These are phyloP conservation scores for Sugiyamaella valdiviana DNA, from an alignment of 805 yeast genomes.

Conservation along the genomic window DNA sequence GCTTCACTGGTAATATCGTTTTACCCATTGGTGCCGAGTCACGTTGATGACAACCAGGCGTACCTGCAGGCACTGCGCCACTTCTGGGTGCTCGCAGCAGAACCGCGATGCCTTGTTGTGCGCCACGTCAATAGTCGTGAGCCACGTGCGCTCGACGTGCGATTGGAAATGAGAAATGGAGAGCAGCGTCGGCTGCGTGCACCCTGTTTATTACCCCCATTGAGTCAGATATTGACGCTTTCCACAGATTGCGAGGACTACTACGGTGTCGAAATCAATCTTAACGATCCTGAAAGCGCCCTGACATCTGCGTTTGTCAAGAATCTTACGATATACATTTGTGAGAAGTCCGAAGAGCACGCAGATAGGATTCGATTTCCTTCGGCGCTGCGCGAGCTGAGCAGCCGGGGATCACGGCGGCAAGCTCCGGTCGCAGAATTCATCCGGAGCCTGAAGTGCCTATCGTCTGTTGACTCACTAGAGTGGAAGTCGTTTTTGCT, in stretches of 20 bases:
- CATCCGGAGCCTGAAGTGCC: slow-evolving; percentile 4
- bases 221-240: slow-evolving; percentile 44
- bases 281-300: slow-evolving; percentile 19
- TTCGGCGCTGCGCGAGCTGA: neutral
- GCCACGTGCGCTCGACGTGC: slow-evolving; percentile 46
- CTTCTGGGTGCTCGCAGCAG: slow-evolving; percentile 83
- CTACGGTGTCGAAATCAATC: slow-evolving; percentile 47
- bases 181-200: slow-evolving; percentile 34
- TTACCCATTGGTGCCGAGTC: slow-evolving; percentile 63
- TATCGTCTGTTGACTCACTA: slow-evolving; percentile 6
- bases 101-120: slow-evolving; percentile 71
- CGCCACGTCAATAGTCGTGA: slow-evolving; percentile 59
- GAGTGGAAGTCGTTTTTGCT: slow-evolving; percentile 10
- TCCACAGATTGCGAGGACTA: slow-evolving; percentile 43
- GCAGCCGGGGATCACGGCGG: neutral
- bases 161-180: slow-evolving; percentile 38
- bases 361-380: neutral
- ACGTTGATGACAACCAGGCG: slow-evolving; percentile 41
- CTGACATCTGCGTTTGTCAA: slow-evolving; percentile 8
- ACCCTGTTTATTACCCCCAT: slow-evolving; percentile 66
- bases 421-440: slow-evolving; percentile 1
- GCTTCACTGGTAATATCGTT: slow-evolving; percentile 67
- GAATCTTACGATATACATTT: slow-evolving; percentile 8
- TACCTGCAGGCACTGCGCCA: slow-evolving; percentile 82
- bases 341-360: slow-evolving; percentile 8